These are phyloP conservation scores for Venturia aucupariae DNA, from an alignment of 2,329 filamentous ascomycete genomes.

Conservation along the genomic window DNA sequence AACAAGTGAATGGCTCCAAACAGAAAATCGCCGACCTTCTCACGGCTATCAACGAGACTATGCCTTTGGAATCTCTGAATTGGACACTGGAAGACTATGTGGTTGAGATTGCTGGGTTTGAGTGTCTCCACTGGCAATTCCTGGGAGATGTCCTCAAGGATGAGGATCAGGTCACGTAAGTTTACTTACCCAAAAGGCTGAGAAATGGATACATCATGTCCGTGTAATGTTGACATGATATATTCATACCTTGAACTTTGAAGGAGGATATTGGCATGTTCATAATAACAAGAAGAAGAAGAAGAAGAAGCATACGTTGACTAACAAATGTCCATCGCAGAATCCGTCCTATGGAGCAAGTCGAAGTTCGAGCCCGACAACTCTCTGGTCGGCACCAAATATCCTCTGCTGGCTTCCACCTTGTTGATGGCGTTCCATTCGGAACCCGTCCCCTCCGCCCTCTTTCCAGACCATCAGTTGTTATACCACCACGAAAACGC, in stretches of 20 bases:
- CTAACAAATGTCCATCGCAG: conserved; percentile 32
- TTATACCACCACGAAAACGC: conserved; percentile 66
- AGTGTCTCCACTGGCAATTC: conserved; percentile 78
- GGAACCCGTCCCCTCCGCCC: conserved; percentile 60
- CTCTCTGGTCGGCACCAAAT: conserved; percentile 77
- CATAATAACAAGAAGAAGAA: too few relatives aligned
- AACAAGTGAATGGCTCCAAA: conserved; percentile 24
- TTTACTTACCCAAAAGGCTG: conserved; percentile 17
- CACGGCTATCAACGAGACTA: conserved; percentile 58
- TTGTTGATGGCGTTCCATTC: conserved; percentile 79
- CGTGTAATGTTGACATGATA: not conserved
- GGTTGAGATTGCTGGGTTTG: conserved; percentile 69
- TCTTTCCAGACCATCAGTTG: conserved; percentile 54
- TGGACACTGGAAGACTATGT: conserved; percentile 89
- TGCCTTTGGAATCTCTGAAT: conserved; percentile 70
- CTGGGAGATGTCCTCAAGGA: conserved; percentile 63
- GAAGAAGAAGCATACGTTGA: not conserved
- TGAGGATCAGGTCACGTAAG: conserved; percentile 74
- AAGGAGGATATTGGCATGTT: not conserved
- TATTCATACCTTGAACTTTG: not conserved
- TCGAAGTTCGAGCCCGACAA: conserved; percentile 63
- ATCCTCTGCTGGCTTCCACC: conserved; percentile 63
- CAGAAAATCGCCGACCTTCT: conserved; percentile 61
- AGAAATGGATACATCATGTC: not conserved
- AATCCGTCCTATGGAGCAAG: conserved; percentile 66